phyloP scores from a whole-genome alignment of 140 eudicot species.

The Bidens hawaiensis region DNA sequence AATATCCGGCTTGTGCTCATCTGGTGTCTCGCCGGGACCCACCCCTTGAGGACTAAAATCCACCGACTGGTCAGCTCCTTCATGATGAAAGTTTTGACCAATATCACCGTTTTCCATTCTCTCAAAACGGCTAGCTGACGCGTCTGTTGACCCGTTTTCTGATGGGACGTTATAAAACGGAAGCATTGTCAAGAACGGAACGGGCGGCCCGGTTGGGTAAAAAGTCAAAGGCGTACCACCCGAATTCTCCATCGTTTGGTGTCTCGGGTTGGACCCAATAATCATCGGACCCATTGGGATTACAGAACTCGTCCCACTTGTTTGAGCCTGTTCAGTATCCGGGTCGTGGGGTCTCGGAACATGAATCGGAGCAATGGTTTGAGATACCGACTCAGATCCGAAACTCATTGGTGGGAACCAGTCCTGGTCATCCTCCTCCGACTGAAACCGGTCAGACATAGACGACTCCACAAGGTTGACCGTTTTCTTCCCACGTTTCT shows the following conservation, averaged over 20 bases:
- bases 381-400: constrained; percentile 34
- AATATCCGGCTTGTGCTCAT: constrained; percentile 60
- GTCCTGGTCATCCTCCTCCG: constrained; percentile 30
- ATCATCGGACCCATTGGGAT: constrained; percentile 57
- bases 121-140: constrained; percentile 42
- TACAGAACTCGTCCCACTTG: constrained; percentile 59
- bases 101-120: constrained; percentile 34
- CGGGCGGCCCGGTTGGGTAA: constrained; percentile 95
- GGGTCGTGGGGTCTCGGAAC: constrained; percentile 34
- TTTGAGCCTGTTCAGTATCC: constrained; percentile 50
- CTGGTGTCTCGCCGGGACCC: constrained; percentile 36
- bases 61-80: constrained; percentile 41
- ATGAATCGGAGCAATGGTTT: constrained; percentile 32
- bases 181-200: constrained; percentile 88
- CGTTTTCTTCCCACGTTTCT: constrained; percentile 58
- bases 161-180: constrained; percentile 55
- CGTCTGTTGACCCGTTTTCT: constrained; percentile 38
- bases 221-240: constrained; percentile 52
- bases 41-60: constrained; percentile 36
- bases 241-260: constrained; percentile 54
- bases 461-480: background rate
- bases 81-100: constrained; percentile 34
- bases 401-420: constrained; percentile 18
- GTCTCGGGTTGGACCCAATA: constrained; percentile 52
- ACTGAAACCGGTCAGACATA: background rate